Conservation (phyloP, 257 asterid genomes). For the Leptodermis oblonga region DNA sequence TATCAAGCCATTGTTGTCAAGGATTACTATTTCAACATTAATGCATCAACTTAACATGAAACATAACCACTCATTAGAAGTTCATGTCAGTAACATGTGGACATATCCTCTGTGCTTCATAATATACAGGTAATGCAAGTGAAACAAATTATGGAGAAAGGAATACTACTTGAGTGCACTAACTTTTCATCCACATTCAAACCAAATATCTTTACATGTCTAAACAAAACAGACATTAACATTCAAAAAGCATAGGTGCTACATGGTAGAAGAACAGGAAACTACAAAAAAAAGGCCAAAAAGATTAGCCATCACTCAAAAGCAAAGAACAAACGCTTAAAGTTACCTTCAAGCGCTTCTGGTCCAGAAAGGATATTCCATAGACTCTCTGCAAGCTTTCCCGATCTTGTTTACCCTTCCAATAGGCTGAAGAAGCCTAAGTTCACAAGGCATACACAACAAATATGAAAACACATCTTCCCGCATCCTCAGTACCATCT, state of each 20-base stretch:
- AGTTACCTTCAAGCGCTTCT: slow-evolving; percentile 81
- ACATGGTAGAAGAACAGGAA: background rate
- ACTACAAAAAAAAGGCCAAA: background rate
- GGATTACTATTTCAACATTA: background rate
- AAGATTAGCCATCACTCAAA: background rate
- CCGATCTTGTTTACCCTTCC: slow-evolving; percentile 96
- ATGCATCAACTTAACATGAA: background rate
- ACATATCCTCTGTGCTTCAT: too few relatives aligned
- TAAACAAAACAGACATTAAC: background rate
- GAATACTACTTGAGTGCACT: background rate
- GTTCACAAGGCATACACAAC: slow-evolving; percentile 13
- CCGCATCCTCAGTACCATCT: background rate
- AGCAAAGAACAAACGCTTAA: slow-evolving; percentile 11
- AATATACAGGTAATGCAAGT: background rate
- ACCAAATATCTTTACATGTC: background rate
- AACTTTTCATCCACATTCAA: background rate
- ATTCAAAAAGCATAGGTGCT: background rate
- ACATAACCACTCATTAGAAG: background rate
- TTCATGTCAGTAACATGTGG: background rate
- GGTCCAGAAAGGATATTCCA: slow-evolving; percentile 92
- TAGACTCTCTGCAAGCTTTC: slow-evolving; percentile 99
- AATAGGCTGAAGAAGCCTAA: slow-evolving; percentile 97
- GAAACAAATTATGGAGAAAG: background rate
- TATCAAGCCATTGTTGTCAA: slow-evolving; percentile 15
- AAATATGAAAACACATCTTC: slow-evolving; percentile 3